Percentiles rank a stretch among this genome's conserved stretches.
Evolutionary conservation across 345 rosid genomes (phyloP).

Genomic region (Populus davidiana): DNA sequence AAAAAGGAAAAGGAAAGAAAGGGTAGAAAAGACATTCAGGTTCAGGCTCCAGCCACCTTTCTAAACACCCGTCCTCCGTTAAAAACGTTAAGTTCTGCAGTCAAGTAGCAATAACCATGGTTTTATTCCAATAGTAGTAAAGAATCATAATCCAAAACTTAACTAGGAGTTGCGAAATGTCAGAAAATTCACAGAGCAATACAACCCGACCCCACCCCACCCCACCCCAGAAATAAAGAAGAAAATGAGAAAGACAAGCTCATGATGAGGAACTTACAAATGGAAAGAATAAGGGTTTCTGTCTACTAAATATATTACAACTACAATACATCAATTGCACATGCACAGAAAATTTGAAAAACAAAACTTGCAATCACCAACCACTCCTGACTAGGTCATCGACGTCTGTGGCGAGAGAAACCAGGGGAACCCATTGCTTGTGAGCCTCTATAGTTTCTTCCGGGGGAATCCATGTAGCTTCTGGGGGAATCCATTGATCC

Average conservation of each 20-base stretch:
- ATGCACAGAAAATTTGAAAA: not conserved
- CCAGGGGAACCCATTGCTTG: conserved; percentile 56
- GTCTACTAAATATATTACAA: conserved; percentile 6
- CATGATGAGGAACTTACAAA: not conserved
- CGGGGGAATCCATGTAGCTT: conserved; percentile 55
- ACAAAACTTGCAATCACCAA: conserved; percentile 7
- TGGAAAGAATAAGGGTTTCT: conserved; percentile 17
- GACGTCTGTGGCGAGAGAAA: conserved; percentile 51
- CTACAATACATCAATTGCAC: conserved; percentile 28
- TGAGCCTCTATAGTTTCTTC: conserved; percentile 29
- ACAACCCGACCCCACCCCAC: not conserved
- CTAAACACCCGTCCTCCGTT: not conserved
- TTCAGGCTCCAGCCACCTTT: not conserved
- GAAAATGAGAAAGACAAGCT: not conserved
- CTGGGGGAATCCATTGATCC: conserved; percentile 70
- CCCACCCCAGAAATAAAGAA: not conserved
- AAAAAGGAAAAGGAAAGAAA: too few species aligned
- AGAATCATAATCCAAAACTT: not conserved
- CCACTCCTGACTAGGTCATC: conserved; percentile 28
- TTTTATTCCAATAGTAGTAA: not conserved
- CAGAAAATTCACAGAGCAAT: not conserved
- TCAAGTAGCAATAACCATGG: not conserved
- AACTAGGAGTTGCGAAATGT: not conserved
- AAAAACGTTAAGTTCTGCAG: too few species aligned
- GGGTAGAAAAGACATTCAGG: not conserved